Evolutionary conservation across 805 yeast genomes (phyloP).

Genomic region (Starmerella vaccinii): DNA sequence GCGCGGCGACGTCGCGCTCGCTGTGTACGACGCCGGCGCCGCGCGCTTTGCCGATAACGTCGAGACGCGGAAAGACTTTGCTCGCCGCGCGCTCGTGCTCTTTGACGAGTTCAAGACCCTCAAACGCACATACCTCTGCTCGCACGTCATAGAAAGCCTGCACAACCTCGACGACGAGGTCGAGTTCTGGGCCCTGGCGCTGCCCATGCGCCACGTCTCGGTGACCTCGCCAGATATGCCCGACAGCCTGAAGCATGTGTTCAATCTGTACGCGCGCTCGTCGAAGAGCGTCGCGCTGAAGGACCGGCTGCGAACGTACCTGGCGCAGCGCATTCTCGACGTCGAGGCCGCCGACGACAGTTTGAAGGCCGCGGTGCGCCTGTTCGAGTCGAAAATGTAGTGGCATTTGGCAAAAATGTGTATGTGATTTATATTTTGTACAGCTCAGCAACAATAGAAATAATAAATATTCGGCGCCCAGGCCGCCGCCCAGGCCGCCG

Average conservation of each 20-base stretch:
- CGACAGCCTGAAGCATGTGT: conserved; percentile 53
- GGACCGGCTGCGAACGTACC: conserved; percentile 23
- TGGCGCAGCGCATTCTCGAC: conserved; percentile 22
- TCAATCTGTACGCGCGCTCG: conserved; percentile 48
- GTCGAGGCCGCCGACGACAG: conserved; percentile 21
- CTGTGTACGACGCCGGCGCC: conserved; percentile 60
- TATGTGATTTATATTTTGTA: background rate
- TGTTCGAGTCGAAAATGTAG: conserved; percentile 22
- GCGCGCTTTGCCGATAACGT: conserved; percentile 34
- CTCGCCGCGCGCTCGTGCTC: conserved; percentile 42
- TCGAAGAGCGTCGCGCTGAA: conserved; percentile 22
- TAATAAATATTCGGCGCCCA: background rate
- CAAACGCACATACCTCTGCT: conserved; percentile 55
- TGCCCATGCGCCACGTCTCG: conserved; percentile 52
- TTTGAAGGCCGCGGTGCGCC: conserved; percentile 23
- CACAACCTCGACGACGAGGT: conserved; percentile 32
- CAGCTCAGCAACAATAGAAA: background rate
- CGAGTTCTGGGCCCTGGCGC: conserved; percentile 47
- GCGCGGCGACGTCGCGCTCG: conserved; percentile 59
- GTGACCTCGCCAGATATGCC: conserved; percentile 40
- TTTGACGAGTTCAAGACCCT: conserved; percentile 61
- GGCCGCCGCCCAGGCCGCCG: too few relatives aligned
- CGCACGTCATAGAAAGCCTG: conserved; percentile 52
- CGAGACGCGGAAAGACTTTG: conserved; percentile 34
- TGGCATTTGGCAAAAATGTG: background rate